Evolutionary conservation across 2,329 filamentous ascomycete species (phyloP).

Genomic region (Penicillium nordicum): DNA sequence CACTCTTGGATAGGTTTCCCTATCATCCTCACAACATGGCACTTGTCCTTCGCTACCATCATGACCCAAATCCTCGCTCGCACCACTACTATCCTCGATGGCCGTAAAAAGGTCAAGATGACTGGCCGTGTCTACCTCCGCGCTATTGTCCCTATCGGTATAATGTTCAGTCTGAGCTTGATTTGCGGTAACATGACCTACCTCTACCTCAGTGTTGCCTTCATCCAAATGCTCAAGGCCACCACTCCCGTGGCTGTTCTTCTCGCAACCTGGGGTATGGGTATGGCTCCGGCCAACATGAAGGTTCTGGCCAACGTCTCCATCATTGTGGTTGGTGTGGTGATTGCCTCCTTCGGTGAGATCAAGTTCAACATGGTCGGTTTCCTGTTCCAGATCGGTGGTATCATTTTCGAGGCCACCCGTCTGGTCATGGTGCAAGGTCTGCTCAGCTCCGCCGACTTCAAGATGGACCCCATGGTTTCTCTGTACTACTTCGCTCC

Average conservation of each 20-base stretch:
- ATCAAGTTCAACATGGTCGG: constrained; percentile 74
- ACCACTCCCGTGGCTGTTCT: constrained; percentile 93
- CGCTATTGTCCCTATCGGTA: constrained; percentile 88
- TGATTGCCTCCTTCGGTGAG: constrained; percentile 92
- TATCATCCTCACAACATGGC: constrained; percentile 85
- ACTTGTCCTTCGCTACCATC: constrained; percentile 85
- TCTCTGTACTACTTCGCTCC: constrained; percentile 88
- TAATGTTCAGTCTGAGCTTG: constrained; percentile 93
- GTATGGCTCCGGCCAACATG: constrained; percentile 77
- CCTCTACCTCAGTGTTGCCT: constrained; percentile 89
- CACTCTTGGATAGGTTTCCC: constrained; percentile 41
- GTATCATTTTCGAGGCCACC: constrained; percentile 75
- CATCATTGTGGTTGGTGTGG: constrained; percentile 88
- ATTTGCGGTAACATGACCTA: constrained; percentile 97
- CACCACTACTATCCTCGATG: constrained; percentile 85
- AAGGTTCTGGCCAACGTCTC: constrained; percentile 90
- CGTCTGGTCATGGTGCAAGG: constrained; percentile 83
- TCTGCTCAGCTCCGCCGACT: constrained; percentile 70
- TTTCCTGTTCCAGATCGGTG: constrained; percentile 67
- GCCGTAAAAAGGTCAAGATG: constrained; percentile 95
- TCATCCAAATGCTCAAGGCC: constrained; percentile 83
- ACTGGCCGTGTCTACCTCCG: constrained; percentile 84
- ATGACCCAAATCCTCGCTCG: constrained; percentile 93
- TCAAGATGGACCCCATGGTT: constrained; percentile 86
- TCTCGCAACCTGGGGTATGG: constrained; percentile 81